phyloP scores from a whole-genome alignment of 169 alveolate genomes.

The Plasmodium vivax region DNA sequence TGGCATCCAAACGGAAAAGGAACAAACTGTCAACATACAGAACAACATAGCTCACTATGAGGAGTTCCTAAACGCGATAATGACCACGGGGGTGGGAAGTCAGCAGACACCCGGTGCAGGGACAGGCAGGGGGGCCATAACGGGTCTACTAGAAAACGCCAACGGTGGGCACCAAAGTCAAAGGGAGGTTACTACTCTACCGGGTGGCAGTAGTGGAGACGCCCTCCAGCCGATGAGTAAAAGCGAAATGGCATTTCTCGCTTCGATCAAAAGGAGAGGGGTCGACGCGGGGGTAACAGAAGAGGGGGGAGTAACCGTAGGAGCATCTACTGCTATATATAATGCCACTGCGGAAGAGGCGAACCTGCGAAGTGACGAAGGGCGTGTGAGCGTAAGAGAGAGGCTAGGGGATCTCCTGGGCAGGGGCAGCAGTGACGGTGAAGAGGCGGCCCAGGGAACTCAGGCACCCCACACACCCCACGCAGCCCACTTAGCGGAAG shows the following conservation, averaged over 20 bases:
- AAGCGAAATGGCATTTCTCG: neutral
- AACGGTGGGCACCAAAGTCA: neutral
- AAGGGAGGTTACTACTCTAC: neutral
- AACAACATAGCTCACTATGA: neutral
- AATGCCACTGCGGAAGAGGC: neutral
- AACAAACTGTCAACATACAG: neutral
- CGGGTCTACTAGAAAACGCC: neutral
- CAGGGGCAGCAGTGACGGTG: neutral
- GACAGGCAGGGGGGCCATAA: neutral
- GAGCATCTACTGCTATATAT: neutral
- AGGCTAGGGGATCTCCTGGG: neutral
- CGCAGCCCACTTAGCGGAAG: neutral
- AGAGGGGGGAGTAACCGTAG: neutral
- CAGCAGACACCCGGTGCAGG: neutral
- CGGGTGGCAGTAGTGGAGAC: neutral
- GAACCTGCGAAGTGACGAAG: neutral
- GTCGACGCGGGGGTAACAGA: neutral
- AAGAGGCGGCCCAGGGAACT: neutral
- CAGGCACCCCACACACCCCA: neutral
- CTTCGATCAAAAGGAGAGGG: neutral
- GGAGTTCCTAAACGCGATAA: constrained; percentile 1
- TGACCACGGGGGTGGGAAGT: neutral
- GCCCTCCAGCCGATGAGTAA: neutral
- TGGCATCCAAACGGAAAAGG: neutral
- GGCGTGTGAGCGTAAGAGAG: neutral